A percentile compares a stretch with the other conserved stretches of the same genome.
Conservation (phyloP, 148 eudicot genomes). For the Nyssa sinensis region DNA sequence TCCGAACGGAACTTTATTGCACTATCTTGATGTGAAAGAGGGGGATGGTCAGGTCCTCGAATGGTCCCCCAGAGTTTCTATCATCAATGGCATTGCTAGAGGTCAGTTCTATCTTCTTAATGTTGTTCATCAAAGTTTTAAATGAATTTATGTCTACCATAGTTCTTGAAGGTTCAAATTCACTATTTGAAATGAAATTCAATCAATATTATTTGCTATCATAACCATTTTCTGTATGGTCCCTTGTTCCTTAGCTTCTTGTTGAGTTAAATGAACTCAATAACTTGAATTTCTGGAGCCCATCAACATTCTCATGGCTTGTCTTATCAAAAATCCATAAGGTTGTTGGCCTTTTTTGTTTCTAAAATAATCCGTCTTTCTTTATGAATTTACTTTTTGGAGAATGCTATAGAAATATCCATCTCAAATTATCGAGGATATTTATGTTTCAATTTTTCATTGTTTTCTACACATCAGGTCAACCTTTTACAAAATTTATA, state of each 20-base stretch:
- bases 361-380: neutral
- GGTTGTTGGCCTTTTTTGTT: too few species aligned
- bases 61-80: slow-evolving; percentile 80
- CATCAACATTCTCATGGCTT: neutral
- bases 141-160: neutral
- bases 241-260: too few species aligned
- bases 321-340: neutral
- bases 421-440: neutral
- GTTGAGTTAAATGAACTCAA: too few species aligned
- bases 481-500: neutral
- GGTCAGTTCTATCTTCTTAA: slow-evolving; percentile 42
- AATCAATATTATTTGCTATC: neutral
- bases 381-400: neutral
- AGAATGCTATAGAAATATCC: neutral
- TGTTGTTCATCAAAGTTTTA: neutral
- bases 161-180: neutral
- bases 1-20: slow-evolving; percentile 66
- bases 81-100: slow-evolving; percentile 83
- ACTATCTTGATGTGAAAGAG: slow-evolving; percentile 67
- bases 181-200: neutral
- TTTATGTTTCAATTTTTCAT: neutral
- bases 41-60: slow-evolving; percentile 66
- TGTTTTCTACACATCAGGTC: neutral
- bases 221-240: too few species aligned
- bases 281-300: too few species aligned